These are phyloP conservation scores for Candida oleophila DNA, from an alignment of 805 yeast species.

Conservation along the genomic window DNA sequence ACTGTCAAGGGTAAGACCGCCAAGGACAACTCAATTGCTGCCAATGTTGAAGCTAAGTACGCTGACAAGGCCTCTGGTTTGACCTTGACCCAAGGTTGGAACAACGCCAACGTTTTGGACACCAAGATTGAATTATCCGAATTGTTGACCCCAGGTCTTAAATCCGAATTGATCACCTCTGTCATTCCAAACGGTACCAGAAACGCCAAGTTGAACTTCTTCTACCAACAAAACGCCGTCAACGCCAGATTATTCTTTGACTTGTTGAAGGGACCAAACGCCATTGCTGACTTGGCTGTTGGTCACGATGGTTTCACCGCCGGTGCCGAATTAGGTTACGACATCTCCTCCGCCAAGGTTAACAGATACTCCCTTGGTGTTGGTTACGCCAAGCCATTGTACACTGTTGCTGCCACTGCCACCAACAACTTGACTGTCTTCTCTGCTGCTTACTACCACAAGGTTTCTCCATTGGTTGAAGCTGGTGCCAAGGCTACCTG, in stretches of 20 bases:
- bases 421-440: slow-evolving; percentile 83
- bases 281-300: slow-evolving; percentile 91
- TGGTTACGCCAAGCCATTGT: slow-evolving; percentile 87
- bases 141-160: slow-evolving; percentile 91
- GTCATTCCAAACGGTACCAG: slow-evolving; percentile 82
- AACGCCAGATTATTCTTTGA: slow-evolving; percentile 95
- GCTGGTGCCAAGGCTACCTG: slow-evolving; percentile 98
- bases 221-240: slow-evolving; percentile 89
- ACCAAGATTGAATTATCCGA: slow-evolving; percentile 92
- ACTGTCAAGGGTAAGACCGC: slow-evolving; percentile 88
- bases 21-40: slow-evolving; percentile 79
- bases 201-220: slow-evolving; percentile 86
- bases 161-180: slow-evolving; percentile 85
- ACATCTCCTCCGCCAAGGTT: slow-evolving; percentile 87
- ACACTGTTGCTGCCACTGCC: slow-evolving; percentile 82
- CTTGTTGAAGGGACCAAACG: slow-evolving; percentile 91
- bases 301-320: slow-evolving; percentile 96
- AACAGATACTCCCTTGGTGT: slow-evolving; percentile 91
- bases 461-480: slow-evolving; percentile 85
- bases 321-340: slow-evolving; percentile 97
- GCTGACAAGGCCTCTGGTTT: slow-evolving; percentile 90
- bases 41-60: slow-evolving; percentile 88
- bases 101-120: slow-evolving; percentile 86
- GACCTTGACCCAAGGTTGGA: slow-evolving; percentile 96
- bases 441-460: slow-evolving; percentile 97